Evolutionary conservation across 2,329 filamentous ascomycete species (phyloP), one percentile per base, ranked within the genome.

Genomic region (Microthyrium microscopicum): DNA sequence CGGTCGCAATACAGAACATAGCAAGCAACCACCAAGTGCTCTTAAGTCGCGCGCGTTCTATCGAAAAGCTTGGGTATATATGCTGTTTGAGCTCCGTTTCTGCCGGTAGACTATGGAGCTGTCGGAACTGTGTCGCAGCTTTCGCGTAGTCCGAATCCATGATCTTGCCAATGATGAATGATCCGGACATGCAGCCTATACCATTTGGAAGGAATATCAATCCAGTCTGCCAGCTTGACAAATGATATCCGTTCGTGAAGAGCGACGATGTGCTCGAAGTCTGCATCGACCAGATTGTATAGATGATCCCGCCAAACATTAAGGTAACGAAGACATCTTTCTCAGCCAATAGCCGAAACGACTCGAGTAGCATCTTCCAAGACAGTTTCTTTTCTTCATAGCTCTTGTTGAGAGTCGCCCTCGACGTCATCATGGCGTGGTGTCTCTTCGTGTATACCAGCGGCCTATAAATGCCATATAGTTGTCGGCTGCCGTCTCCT

Each of bases 281-380:
- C 4, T 64, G 53, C 60, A 64, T 64, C 16, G 52, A 60, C 60
- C 60, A 65, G 9, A 61, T 51, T 0, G 60, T 54, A 40, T 64
- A 66, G 1, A 60, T 51, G 5, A 60, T 49, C 8, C 52, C 53
- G 26, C 60, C 57, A 26, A 55, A 65, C 33, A 61, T 43, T 0
- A 65, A 43, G 4, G 53, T 55, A 28, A 55, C 45, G 27, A 61
- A 49, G 11, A 65, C 55, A 33, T 66, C 62, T 13, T 62, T 62
- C 36, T 66, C 57, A 5, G 42, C 39, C 3, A 66, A 48, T 35
- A 61, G 54, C 9, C 42, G 44, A 3, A 66, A 41, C 1, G 61
- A 59, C 5, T 48, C 45, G 3, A 58, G 18, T 9, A 60, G 46
- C 3, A 49, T 57, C 5, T 41, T 34, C 4, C 52, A 20, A 1